These are phyloP conservation scores for Saccharomycopsis sp. DNA, from an alignment of 805 yeast genomes.

Conservation along the genomic window DNA sequence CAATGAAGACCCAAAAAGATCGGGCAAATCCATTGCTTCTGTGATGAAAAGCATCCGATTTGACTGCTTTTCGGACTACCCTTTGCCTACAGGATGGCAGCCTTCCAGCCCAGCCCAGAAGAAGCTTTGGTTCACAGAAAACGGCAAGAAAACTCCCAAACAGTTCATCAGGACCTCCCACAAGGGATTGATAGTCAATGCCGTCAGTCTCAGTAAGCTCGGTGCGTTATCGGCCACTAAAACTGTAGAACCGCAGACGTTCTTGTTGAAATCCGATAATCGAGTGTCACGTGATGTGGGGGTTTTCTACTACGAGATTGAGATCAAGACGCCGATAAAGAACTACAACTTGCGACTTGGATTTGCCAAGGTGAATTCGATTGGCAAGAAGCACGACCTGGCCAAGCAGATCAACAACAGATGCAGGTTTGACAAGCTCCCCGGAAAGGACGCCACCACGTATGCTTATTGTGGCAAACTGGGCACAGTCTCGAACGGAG, in stretches of 20 bases:
- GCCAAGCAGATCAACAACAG: background rate
- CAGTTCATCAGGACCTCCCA: constrained; percentile 8
- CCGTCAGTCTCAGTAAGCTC: constrained; percentile 4
- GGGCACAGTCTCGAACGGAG: constrained; percentile 37
- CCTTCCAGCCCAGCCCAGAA: constrained; percentile 7
- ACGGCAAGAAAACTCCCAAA: background rate
- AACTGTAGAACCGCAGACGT: background rate
- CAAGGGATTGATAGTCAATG: constrained; percentile 9
- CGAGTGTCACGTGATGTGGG: constrained; percentile 14
- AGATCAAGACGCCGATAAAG: constrained; percentile 13
- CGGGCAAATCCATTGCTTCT: background rate
- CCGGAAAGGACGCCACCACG: constrained; percentile 42
- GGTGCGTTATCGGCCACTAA: background rate
- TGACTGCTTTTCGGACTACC: constrained; percentile 4
- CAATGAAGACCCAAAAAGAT: background rate
- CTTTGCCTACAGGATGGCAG: constrained; percentile 17
- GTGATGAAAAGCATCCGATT: background rate
- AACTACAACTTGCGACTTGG: constrained; percentile 18
- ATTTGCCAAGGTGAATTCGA: constrained; percentile 5
- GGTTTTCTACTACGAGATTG: constrained; percentile 18
- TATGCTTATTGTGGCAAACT: constrained; percentile 51
- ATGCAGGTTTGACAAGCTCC: constrained; percentile 24
- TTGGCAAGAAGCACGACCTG: background rate
- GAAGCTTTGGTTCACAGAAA: constrained; percentile 1
- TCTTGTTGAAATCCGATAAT: constrained; percentile 13